These are phyloP conservation scores for Barbatosphaeria neglecta DNA, from an alignment of 495 filamentous ascomycete genomes.

Conservation along the genomic window DNA sequence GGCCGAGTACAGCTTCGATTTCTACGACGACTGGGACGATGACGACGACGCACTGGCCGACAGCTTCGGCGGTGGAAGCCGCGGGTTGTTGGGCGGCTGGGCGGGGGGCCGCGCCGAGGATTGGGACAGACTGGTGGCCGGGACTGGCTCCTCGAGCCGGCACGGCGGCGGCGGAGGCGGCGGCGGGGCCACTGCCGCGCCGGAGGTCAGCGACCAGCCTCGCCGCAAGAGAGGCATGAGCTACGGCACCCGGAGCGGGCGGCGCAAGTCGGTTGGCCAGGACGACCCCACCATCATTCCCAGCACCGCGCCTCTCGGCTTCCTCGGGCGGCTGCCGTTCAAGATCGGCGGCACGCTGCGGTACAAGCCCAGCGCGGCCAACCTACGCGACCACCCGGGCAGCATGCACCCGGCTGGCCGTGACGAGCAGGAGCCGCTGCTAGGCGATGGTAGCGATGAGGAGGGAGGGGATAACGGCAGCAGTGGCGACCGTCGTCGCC, in stretches of 20 bases:
- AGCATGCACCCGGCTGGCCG: constrained; percentile 39
- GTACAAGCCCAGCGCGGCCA: constrained; percentile 85
- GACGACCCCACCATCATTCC: constrained; percentile 87
- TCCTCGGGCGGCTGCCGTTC: constrained; percentile 74
- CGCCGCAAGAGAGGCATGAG: constrained; percentile 72
- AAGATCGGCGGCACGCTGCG: constrained; percentile 70
- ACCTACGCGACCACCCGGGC: constrained; percentile 76
- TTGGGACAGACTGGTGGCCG: constrained; percentile 75
- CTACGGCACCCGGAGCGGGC: constrained; percentile 60
- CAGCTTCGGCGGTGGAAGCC: constrained; percentile 12
- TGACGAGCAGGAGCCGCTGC: constrained; percentile 11
- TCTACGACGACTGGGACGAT: constrained; percentile 97
- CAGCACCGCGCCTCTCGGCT: constrained; percentile 73
- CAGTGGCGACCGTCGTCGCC: too few relatives aligned
- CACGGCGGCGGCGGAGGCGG: too few relatives aligned
- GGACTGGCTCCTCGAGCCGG: constrained; percentile 49
- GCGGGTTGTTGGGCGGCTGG: constrained; percentile 53
- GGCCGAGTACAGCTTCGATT: constrained; percentile 82
- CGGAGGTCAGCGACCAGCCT: constrained; percentile 50
- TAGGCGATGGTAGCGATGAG: not conserved
- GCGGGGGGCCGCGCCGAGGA: constrained; percentile 64
- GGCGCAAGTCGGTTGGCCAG: constrained; percentile 57
- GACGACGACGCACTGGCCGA: constrained; percentile 20
- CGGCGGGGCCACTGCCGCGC: constrained; percentile 10
- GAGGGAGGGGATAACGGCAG: too few relatives aligned